Evolutionary conservation across 345 rosid genomes (phyloP), one percentile per base, ranked within the genome.

Genomic region (Luvunga scandens): DNA sequence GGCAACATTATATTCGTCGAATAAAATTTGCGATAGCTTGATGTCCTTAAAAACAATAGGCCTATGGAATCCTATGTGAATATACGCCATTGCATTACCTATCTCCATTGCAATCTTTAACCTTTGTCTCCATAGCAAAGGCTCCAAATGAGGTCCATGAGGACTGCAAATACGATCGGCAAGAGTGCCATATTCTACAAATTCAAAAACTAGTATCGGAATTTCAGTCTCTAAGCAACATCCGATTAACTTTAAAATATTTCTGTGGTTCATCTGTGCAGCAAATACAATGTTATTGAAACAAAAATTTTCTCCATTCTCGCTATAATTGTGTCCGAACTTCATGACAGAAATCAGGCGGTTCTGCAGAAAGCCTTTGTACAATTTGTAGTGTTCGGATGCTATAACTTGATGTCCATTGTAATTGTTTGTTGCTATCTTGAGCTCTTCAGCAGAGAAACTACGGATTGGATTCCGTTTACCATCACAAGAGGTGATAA

Each of bases 191-290:
- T 33, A 13, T 25, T 48, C 77, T 3, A 62, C 72, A 53, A 18
- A 48, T 75, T 84, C 80, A 10, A 74, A 78, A 6, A 79, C 78
- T 19, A 79, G 65, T n/a, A 38, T 45, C 0, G 81, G 83, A 19
- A 18, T 12, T 21, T 45, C 9, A 33, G 76, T 73, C 42, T 81
- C 82, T 66, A 84, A 24, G 81, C 82, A 79, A 68, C 84, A 81
- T 22, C 84, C 84, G n/a, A 84, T 18, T n/a, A 84, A 39, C 75
- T 78, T 75, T 5, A 81, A 39, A 57, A 76, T 71, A 69, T 75
- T 76, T 34, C 34, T 75, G 60, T 79, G 82, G 63, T 76, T 72
- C 82, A 81, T 72, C 48, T 38, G 38, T 30, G 79, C 61, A 4
- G 78, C 60, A 18, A 50, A n/a, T 5, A 69, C 71, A 57, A 76